Percentiles rank a stretch among this genome's conserved stretches.
Evolutionary conservation across 495 filamentous ascomycete genomes (phyloP).

Genomic region (Lasiosphaeria miniovina): DNA sequence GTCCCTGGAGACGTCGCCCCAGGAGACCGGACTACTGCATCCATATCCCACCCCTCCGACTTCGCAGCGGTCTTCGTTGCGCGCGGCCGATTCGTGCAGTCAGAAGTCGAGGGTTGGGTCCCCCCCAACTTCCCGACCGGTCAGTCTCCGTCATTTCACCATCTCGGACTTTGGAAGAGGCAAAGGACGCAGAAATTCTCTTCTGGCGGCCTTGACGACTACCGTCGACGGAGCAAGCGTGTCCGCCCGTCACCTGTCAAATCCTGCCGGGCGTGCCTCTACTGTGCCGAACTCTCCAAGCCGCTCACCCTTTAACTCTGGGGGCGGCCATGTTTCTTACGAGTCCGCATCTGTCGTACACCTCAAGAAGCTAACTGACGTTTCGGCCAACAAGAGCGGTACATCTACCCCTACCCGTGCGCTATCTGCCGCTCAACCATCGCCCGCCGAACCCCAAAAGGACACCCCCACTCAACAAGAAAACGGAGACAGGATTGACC

Average conservation of each 20-base stretch:
- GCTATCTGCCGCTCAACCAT: conserved; percentile 56
- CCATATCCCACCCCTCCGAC: conserved; percentile 57
- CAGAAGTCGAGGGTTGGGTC: conserved; percentile 36
- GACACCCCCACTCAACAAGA: conserved; percentile 28
- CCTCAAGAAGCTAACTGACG: conserved; percentile 85
- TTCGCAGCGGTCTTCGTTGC: conserved; percentile 55
- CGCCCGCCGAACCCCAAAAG: conserved; percentile 39
- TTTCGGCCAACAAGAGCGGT: conserved; percentile 78
- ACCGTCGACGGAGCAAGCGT: conserved; percentile 64
- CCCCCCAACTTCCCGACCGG: conserved; percentile 22
- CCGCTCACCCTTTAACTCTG: conserved; percentile 43
- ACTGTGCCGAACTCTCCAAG: conserved; percentile 57
- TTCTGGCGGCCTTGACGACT: conserved; percentile 61
- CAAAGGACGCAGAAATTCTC: conserved; percentile 45
- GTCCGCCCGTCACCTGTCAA: conserved; percentile 71
- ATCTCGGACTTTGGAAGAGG: conserved; percentile 40
- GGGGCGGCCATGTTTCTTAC: conserved; percentile 52
- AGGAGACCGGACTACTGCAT: conserved; percentile 35
- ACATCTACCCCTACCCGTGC: conserved; percentile 83
- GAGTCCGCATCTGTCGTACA: conserved; percentile 60
- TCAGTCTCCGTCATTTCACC: conserved; percentile 38
- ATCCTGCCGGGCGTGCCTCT: conserved; percentile 59
- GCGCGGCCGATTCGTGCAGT: conserved; percentile 42
- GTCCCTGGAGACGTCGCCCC: conserved; percentile 31
- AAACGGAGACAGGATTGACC: conserved; percentile 33